Conservation (phyloP, 257 asterid genomes). For the Penstemon davidsonii region DNA sequence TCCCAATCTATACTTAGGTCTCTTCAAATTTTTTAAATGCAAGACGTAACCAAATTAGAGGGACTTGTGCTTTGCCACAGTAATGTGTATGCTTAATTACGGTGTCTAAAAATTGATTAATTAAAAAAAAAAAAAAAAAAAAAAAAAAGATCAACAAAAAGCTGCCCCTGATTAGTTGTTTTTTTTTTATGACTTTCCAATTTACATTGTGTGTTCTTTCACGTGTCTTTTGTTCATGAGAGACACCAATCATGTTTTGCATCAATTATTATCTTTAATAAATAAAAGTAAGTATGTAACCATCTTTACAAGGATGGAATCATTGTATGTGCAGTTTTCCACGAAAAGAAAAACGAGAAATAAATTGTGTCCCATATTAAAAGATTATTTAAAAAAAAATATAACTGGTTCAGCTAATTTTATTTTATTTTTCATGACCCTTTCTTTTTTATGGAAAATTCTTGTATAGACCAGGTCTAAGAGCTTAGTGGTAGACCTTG, state of each 20-base stretch:
- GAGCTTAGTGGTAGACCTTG: too few species aligned
- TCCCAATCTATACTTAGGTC: too few species aligned
- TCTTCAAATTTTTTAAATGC: too few species aligned
- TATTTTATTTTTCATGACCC: too few species aligned
- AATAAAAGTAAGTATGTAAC: slow-evolving; percentile 23
- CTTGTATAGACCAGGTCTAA: too few species aligned
- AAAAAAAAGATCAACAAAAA: slow-evolving; percentile 13
- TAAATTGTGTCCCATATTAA: too few species aligned
- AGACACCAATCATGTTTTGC: slow-evolving; percentile 26
- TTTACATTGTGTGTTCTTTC: slow-evolving; percentile 17
- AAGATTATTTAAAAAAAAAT: too few species aligned
- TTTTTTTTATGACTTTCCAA: slow-evolving; percentile 18
- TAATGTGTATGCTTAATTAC: not conserved
- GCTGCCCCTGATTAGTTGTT: slow-evolving; percentile 14
- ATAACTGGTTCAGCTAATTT: too few species aligned
- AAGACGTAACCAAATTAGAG: too few species aligned
- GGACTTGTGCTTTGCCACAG: slow-evolving; percentile 3
- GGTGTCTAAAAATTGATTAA: slow-evolving; percentile 19
- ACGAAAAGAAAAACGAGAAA: too few species aligned
- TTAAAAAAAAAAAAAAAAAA: slow-evolving; percentile 1
- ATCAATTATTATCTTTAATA: slow-evolving; percentile 24
- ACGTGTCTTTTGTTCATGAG: slow-evolving; percentile 29
- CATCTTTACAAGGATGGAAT: slow-evolving; percentile 31
- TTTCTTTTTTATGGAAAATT: too few species aligned
- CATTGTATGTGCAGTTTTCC: slow-evolving; percentile 16